Percentiles rank a stretch among this genome's conserved stretches.
These are phyloP conservation scores for Pyricularia grisea DNA, from an alignment of 2,329 filamentous ascomycete genomes.

Conservation along the genomic window DNA sequence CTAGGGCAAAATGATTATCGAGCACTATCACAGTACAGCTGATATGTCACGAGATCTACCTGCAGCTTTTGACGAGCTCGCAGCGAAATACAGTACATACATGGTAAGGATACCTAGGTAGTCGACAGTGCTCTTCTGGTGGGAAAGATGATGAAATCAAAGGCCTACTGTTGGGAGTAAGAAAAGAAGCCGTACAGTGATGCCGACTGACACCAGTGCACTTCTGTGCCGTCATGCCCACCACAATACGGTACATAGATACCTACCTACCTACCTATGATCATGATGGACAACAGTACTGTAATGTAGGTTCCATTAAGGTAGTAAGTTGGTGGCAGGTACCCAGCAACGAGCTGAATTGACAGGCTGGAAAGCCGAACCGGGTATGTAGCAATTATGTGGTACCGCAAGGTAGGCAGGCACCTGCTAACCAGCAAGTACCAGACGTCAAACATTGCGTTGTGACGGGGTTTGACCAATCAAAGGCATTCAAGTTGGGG, in stretches of 20 bases:
- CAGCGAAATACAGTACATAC: too few species aligned
- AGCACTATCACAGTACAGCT: neutral
- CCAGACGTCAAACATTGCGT: neutral
- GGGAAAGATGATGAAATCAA: neutral
- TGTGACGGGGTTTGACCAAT: neutral
- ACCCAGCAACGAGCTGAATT: neutral
- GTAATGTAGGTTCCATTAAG: neutral
- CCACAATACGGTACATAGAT: neutral
- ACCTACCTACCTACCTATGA: too few species aligned
- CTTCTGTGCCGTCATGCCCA: neutral
- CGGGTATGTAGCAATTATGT: neutral
- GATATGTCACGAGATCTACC: neutral
- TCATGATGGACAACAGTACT: neutral
- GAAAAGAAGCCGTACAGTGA: neutral
- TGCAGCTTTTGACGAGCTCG: neutral
- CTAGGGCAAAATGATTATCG: neutral
- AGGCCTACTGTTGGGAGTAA: too few species aligned
- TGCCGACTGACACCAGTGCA: neutral
- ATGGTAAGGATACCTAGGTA: neutral
- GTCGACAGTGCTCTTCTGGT: neutral
- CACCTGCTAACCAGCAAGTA: neutral
- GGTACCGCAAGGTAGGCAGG: neutral
- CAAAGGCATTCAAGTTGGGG: neutral
- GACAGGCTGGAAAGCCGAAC: neutral
- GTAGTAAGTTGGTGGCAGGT: too few species aligned